Evolutionary conservation across 2,329 filamentous ascomycete species (phyloP), one percentile per base, ranked within the genome.

Genomic region (Neophaeococcomyces aloes): DNA sequence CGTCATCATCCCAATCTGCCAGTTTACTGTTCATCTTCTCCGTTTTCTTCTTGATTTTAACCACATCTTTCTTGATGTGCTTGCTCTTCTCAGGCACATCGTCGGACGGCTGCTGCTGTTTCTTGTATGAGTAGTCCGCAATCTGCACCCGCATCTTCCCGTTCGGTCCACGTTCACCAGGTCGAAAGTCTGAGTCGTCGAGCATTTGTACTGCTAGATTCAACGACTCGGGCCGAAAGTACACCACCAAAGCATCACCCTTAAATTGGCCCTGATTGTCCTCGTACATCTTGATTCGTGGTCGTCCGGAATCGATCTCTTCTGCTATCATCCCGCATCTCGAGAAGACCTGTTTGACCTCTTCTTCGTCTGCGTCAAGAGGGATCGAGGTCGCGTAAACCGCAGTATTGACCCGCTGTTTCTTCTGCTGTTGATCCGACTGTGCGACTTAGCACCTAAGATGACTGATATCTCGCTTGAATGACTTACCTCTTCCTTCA

Each of bases 201-300:
- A 78, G 66, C 54, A 71, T 68, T 41, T 74, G 70, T 10, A 78
- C 64, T 1, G 71, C 65, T 40, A 69, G 81, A 32, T 83, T 70
- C 46, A 98, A 89, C n/a, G 85, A 93, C 59, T 94, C 87, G 0
- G 87, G 83, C 55, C 91, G 86, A 74, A 94, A 95, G 66, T 93
- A 98, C 29, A 96, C 85, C 43, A 98, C 71, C 25, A 98, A 72
- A 2, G 86, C 88, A 59, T 96, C 88, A 48, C 91, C 91, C 60
- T 95, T 96, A 72, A 94, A 94, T 13, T 78, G 76, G 15, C 87
- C 91, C 1, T 80, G 66, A 1, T 83, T 78, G 59, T 95, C 81
- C 15, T 72, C 78, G 65, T 98, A 98, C 63, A 98, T 78, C 67
- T 94, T 96, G 65, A 98, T 89, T 29, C 91, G 81, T 34, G 86